Percentiles rank a stretch among this genome's conserved stretches.
Evolutionary conservation across 768 basidiomycete species (phyloP).

Genomic region (Macrolepiota dolichaula): DNA sequence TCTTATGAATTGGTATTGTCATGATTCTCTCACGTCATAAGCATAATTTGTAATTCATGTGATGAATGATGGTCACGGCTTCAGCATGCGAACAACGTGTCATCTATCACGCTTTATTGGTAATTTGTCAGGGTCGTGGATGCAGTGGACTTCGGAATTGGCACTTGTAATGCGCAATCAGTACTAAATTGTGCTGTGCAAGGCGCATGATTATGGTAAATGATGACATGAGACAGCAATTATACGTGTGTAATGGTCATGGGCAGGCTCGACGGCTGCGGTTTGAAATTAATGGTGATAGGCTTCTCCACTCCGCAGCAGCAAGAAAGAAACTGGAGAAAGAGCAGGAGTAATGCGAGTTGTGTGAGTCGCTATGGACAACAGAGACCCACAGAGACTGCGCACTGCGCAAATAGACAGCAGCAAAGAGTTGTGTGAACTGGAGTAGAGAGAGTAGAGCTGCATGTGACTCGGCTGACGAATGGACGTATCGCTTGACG

Average conservation of each 20-base stretch:
- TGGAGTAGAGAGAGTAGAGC: background rate
- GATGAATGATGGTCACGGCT: background rate
- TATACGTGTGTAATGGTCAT: background rate
- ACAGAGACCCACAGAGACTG: background rate
- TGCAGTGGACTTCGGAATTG: background rate
- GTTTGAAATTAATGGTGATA: background rate
- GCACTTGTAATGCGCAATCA: too few species aligned
- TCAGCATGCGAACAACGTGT: too few species aligned
- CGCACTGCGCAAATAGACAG: background rate
- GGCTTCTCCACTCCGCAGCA: background rate
- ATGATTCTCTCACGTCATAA: background rate
- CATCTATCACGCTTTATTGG: too few species aligned
- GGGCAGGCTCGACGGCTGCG: too few species aligned
- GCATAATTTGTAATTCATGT: background rate
- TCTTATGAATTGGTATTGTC: background rate
- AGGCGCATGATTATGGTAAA: background rate
- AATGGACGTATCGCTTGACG: background rate
- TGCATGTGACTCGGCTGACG: background rate
- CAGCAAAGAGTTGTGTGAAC: background rate
- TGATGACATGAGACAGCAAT: background rate
- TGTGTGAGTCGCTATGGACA: background rate
- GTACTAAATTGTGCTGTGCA: background rate
- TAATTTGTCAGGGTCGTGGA: background rate
- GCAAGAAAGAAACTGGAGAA: background rate
- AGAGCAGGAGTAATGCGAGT: background rate